Evolutionary conservation across 768 basidiomycete genomes (phyloP), one percentile per base, ranked within the genome.

Genomic region (Phlebiopsis gigantea): DNA sequence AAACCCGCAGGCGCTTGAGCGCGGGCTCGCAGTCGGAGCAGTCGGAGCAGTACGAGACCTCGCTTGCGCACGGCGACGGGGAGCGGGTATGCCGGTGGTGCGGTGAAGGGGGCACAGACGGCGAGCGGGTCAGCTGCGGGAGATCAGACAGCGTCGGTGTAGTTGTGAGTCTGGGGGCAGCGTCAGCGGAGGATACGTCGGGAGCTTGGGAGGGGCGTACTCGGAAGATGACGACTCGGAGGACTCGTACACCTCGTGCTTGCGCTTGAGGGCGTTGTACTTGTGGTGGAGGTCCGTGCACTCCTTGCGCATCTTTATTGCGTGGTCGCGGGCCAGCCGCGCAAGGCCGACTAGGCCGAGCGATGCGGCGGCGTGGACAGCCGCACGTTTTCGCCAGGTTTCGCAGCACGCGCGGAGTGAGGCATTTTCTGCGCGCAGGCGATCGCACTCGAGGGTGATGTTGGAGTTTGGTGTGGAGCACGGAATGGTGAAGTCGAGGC

Each of bases 401-500:
- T 60, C 57, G 63, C 66, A 70, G 58, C 61, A 62, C 10, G 47
- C 44, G 21, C 59, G 59, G 41, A 72, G 56, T 5, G 66, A 68
- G 45, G 63, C 64, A 53, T 66, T 66, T 47, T 71, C 69, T 0
- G 67, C 65, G 5, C 62, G 63, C 3, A 68, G 57, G 17, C 59
- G 50, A 21, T 62, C 64, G 61, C 55, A 60, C 49, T 66, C 66
- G 17, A 56, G 42, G 28, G 47, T 53, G 10, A 49, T 17, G 6
- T 56, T 41, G 14, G 61, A 49, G 2, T 56, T 49, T 1, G 62
- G 42, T 5, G 57, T 17, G 1, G 48, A 25, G 34, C 46, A 31
- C 21, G 63, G 66, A 14, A 62, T 34, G n/a, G 53, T 62, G 55
- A 65, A 68, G 56, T 82, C 82, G 55, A 85, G 69, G 58, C 75